Evolutionary conservation across 2,329 filamentous ascomycete genomes (phyloP).

Genomic region (Cercospora berteroae): DNA sequence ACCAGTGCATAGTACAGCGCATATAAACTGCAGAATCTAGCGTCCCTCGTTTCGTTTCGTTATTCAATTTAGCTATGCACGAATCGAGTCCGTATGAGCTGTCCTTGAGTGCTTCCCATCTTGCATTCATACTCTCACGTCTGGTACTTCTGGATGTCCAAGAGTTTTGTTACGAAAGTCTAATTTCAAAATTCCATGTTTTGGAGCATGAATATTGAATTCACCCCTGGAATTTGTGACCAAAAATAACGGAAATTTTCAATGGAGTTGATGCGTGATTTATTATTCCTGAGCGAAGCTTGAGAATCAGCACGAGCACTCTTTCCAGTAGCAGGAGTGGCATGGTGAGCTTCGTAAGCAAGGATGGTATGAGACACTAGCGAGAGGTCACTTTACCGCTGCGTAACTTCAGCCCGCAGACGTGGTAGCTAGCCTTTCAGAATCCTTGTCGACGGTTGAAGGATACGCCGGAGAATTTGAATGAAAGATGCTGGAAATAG

Average conservation of each 20-base stretch:
- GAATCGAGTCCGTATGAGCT: too few species aligned
- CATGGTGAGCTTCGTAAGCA: neutral
- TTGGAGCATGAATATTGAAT: constrained; percentile 1
- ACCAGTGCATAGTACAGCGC: too few species aligned
- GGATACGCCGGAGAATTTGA: neutral
- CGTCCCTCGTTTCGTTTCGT: too few species aligned
- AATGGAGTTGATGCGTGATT: neutral
- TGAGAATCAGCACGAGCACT: neutral
- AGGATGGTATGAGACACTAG: neutral
- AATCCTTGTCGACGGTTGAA: neutral
- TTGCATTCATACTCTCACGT: neutral
- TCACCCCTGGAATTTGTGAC: neutral
- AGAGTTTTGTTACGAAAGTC: constrained; percentile 5
- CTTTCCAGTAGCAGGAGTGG: neutral
- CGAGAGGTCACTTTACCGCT: neutral
- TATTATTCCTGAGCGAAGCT: constrained; percentile 1
- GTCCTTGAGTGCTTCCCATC: too few species aligned
- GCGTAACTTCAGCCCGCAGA: neutral
- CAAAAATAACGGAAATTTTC: neutral
- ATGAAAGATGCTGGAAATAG: neutral
- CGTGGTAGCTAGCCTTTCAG: constrained; percentile 2
- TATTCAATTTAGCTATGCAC: too few species aligned
- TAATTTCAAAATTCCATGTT: constrained; percentile 1
- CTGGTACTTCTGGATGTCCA: neutral
- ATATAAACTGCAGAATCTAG: too few species aligned